Evolutionary conservation across 73 alveolate genomes (phyloP).

Genomic region (Diophrys sp.): DNA sequence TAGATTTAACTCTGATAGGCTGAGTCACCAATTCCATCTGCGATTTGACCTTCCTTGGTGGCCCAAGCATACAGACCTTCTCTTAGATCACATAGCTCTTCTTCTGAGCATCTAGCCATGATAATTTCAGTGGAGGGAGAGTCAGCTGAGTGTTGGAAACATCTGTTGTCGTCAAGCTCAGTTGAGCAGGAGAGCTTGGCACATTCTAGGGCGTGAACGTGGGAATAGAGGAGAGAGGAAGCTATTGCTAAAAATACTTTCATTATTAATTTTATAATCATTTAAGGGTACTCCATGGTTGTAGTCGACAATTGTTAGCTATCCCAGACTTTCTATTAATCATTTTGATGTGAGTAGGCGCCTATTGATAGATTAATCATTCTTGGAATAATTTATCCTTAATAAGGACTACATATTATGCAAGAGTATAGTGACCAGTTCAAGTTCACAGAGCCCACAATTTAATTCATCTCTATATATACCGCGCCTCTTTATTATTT

Average conservation of each 20-base stretch:
- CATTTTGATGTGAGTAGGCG: no score
- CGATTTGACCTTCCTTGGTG: not conserved
- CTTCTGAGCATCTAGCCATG: not conserved
- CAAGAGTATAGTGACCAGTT: no score
- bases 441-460: no score
- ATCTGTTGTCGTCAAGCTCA: not conserved
- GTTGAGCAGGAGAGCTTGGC: not conserved
- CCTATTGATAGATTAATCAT: no score
- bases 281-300: not conserved
- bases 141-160: not conserved
- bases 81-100: not conserved
- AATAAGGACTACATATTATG: no score
- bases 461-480: no score
- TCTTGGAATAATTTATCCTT: no score
- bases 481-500: no score
- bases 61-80: not conserved
- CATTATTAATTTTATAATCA: not conserved
- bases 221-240: not conserved
- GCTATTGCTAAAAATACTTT: not conserved
- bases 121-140: not conserved
- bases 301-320: no score
- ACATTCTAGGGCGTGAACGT: not conserved
- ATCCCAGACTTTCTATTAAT: no score
- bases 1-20: not conserved
- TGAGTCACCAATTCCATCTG: not conserved